Base-by-base conservation (phyloP, 768 basidiomycete genomes). In the Dictyophora rubrovolvata region DNA sequence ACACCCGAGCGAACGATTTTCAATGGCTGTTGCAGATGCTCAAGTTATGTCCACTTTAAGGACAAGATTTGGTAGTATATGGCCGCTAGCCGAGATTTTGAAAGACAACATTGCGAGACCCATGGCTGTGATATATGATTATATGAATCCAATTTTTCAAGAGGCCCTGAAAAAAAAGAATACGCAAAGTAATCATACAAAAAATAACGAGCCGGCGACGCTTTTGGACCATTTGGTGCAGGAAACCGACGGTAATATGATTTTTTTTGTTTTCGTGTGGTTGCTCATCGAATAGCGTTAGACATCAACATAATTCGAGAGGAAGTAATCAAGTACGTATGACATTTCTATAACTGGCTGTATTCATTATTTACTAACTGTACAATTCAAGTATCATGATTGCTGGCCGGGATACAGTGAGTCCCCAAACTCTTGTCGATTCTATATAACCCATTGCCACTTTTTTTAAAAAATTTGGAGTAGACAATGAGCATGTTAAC, bases 221-320 rank as follows among this genome's bases (percentile, higher is more conserved):
- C 69, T 84, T 46, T 70, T 85, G 33, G 82, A 83, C 62, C 77
- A 83, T 68, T 67, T 85, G 49, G 77, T 83, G 34, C 71, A 73
- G 22, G 65, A 76, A 48, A 81, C 83, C 17, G 76, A 77, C 68
- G 66, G 68, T 75, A n/a, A 62, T 5, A 57, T 42, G 18, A 36
- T 11, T 17, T 22, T 42, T 42, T 42, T 42, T 12, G 14, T 49
- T 55, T 56, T 33, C 1, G 18, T 2, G 3, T 2, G 4, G 1
- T 14, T 18, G 2, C 4, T 4, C 28, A 51, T 10, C 14, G 8
- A 14, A 4, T 18, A 51, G 14, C 11, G 1, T 22, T 18, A 51
- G 50, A 51, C 18, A 22, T 51, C 18, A 20, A 18, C 12, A 51
- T 51, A 22, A 51, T 51, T 4, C 21, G 50, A 51, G 50, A 51